Evolutionary conservation across 1,139 yeast genomes (phyloP).

Genomic region (Eremothecium cymbalariae): DNA sequence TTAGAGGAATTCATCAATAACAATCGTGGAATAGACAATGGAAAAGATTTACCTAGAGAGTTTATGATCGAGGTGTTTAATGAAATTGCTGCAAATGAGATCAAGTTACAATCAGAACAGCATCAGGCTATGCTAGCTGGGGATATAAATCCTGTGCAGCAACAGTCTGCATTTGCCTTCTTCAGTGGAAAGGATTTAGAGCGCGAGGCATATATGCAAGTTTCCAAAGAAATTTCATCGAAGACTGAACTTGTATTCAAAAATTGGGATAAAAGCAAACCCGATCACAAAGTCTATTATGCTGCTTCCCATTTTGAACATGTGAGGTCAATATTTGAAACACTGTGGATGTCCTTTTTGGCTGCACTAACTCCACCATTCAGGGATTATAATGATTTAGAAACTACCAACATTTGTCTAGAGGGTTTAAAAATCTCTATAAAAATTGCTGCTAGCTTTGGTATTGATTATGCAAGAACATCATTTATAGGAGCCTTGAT

Average conservation of each 20-base stretch:
- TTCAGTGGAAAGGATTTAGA: slow-evolving; percentile 70
- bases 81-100: slow-evolving; percentile 77
- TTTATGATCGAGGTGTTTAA: slow-evolving; percentile 59
- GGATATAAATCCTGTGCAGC: slow-evolving; percentile 39
- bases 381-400: slow-evolving; percentile 77
- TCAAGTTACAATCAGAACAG: slow-evolving; percentile 86
- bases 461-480: slow-evolving; percentile 72
- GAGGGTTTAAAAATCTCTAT: slow-evolving; percentile 82
- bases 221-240: slow-evolving; percentile 82
- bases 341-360: slow-evolving; percentile 91
- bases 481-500: slow-evolving; percentile 87
- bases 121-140: slow-evolving; percentile 82
- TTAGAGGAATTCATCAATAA: slow-evolving; percentile 76
- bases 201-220: slow-evolving; percentile 84
- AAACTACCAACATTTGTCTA: slow-evolving; percentile 60
- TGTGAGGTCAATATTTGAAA: slow-evolving; percentile 87
- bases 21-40: slow-evolving; percentile 91
- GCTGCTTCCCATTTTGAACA: slow-evolving; percentile 80
- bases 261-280: slow-evolving; percentile 47
- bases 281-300: slow-evolving; percentile 30
- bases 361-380: slow-evolving; percentile 94
- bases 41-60: slow-evolving; percentile 71
- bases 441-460: slow-evolving; percentile 77
- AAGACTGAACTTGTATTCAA: slow-evolving; percentile 84
- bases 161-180: slow-evolving; percentile 47